Evolutionary conservation across 139 green algal species (phyloP).

Genomic region (Closterium sp.): DNA sequence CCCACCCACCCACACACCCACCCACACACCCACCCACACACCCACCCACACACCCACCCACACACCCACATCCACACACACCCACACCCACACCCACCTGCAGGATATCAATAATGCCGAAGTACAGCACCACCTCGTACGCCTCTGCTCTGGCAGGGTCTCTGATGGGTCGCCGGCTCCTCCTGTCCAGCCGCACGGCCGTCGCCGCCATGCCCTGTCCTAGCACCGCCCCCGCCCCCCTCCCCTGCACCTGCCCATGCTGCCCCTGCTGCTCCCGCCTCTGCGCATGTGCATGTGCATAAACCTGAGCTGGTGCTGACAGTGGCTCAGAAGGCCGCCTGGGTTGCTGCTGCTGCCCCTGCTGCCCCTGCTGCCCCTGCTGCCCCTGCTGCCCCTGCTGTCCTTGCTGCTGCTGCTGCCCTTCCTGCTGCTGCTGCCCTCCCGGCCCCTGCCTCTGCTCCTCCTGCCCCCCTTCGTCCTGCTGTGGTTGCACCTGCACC

Average conservation of each 20-base stretch:
- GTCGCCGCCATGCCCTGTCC: conserved; percentile 15
- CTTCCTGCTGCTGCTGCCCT: background rate
- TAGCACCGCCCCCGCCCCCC: background rate
- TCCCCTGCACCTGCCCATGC: background rate
- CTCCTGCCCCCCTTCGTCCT: background rate
- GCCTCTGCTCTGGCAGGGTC: conserved; percentile 4
- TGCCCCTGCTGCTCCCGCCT: background rate
- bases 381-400: too few species aligned
- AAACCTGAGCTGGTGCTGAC: background rate
- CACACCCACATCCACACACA: too few species aligned
- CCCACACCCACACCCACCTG: conserved; percentile 64
- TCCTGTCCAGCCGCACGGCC: conserved; percentile 8
- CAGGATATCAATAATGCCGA: conserved; percentile 90
- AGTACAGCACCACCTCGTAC: conserved; percentile 75
- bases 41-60: too few species aligned
- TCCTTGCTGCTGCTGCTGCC: too few species aligned
- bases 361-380: too few species aligned
- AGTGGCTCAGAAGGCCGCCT: background rate
- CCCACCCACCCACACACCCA: too few species aligned
- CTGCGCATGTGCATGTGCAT: background rate
- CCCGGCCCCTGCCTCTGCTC: background rate
- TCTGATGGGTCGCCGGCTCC: background rate
- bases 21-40: too few species aligned
- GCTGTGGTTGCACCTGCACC: background rate
- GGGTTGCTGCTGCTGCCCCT: background rate